Evolutionary conservation across 208 protist genomes (phyloP).

Genomic region (Crithidia thermophila): DNA sequence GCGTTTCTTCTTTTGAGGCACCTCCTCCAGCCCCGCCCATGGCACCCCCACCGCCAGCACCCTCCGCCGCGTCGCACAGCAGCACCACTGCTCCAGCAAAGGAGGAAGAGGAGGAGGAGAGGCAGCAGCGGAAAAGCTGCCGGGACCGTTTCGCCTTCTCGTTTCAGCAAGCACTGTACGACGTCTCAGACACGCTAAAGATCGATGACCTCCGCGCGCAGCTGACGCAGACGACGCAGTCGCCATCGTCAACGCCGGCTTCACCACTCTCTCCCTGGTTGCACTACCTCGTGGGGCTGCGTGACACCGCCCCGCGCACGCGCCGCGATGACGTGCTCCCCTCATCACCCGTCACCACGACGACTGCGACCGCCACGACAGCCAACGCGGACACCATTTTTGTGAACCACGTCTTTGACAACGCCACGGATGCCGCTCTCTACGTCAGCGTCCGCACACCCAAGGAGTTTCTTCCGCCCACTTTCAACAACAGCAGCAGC

Average conservation of each 20-base stretch:
- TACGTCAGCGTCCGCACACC: slow-evolving; percentile 13
- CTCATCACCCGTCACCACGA: not conserved
- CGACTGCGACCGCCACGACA: not conserved
- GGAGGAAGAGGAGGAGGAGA: too few species aligned
- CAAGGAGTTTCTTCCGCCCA: slow-evolving; percentile 8
- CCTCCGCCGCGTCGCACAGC: too few species aligned
- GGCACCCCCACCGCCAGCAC: too few species aligned
- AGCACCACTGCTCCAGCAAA: not conserved
- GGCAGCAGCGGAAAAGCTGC: not conserved
- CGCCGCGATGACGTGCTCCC: not conserved
- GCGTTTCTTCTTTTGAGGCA: too few species aligned
- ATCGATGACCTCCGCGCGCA: not conserved
- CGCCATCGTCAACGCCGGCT: not conserved
- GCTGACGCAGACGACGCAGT: not conserved
- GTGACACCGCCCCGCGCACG: not conserved
- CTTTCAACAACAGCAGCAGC: not conserved
- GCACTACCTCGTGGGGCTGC: slow-evolving; percentile 29
- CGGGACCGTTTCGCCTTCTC: too few species aligned
- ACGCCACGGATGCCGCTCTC: slow-evolving; percentile 20
- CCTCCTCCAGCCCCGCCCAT: too few species aligned
- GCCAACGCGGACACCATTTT: not conserved
- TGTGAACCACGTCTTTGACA: slow-evolving; percentile 26
- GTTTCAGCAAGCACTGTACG: not conserved
- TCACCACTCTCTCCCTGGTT: slow-evolving; percentile 18
- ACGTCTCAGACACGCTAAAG: not conserved